Percentiles rank a stretch among this genome's conserved stretches.
Conservation (phyloP, 2,329 filamentous ascomycete genomes). For the Colletotrichum viniferum region DNA sequence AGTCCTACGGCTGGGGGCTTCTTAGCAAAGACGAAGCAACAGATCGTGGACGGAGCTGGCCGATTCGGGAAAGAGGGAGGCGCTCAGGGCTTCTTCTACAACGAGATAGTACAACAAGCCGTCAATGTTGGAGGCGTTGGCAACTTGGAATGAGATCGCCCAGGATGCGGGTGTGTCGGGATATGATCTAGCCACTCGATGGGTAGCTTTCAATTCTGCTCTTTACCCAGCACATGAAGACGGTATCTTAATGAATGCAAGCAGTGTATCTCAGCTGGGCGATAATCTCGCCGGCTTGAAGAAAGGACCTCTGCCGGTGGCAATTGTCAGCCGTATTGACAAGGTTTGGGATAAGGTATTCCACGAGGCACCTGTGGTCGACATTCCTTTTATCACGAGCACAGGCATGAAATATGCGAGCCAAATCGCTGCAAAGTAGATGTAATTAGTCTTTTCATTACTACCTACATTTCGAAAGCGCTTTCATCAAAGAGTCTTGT, state of each 20-base stretch:
- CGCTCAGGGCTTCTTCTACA: neutral
- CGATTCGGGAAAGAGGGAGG: neutral
- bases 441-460: too few species aligned
- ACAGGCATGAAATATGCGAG: neutral
- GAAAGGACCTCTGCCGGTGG: neutral
- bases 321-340: neutral
- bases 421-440: neutral
- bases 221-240: neutral
- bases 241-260: neutral
- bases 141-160: neutral
- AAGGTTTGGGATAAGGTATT: neutral
- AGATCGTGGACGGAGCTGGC: neutral
- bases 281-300: neutral
- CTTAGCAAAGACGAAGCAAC: neutral
- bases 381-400: neutral
- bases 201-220: neutral
- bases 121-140: neutral
- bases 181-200: neutral
- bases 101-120: neutral
- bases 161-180: neutral
- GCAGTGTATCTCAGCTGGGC: neutral
- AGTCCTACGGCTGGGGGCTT: neutral
- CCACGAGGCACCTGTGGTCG: neutral
- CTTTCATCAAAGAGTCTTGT: constrained; percentile 29
- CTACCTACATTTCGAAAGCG: too few species aligned